Evolutionary conservation across 2,329 filamentous ascomycete genomes (phyloP).

Genomic region (Cryphonectria nitschkei): DNA sequence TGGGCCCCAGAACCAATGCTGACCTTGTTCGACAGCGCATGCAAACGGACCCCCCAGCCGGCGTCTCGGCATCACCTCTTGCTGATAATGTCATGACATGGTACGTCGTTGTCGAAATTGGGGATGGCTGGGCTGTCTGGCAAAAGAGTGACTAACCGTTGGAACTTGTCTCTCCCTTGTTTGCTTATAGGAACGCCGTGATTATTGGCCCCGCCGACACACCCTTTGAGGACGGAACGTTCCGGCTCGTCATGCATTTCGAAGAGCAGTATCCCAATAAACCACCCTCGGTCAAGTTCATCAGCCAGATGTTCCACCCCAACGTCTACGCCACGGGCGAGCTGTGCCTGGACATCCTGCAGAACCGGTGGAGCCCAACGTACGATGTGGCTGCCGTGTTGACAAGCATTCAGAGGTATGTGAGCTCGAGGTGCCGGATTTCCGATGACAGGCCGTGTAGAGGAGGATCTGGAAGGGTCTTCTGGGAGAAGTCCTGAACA

Average conservation of each 20-base stretch:
- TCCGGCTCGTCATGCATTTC: constrained; percentile 97
- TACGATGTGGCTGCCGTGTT: constrained; percentile 97
- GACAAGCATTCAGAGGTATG: constrained; percentile 94
- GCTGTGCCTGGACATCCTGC: constrained; percentile 92
- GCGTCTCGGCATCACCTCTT: constrained; percentile 93
- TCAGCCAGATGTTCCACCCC: constrained; percentile 98
- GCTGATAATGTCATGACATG: constrained; percentile 98
- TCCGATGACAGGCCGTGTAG: not conserved
- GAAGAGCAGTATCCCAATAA: constrained; percentile 99
- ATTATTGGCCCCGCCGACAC: constrained; percentile 98
- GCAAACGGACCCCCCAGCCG: constrained; percentile 97
- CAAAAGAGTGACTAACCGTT: constrained; percentile 49
- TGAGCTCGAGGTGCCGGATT: not conserved
- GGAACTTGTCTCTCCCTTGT: not conserved
- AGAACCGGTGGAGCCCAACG: constrained; percentile 98
- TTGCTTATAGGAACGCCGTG: constrained; percentile 74
- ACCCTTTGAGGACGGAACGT: constrained; percentile 97
- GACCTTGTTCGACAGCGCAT: constrained; percentile 70
- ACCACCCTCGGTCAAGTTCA: constrained; percentile 96
- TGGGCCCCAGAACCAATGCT: constrained; percentile 28
- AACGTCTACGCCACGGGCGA: constrained; percentile 98
- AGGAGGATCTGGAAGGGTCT: not conserved
- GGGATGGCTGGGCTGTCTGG: too few species aligned
- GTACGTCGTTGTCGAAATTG: constrained; percentile 49
- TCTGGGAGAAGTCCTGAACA: constrained; percentile 22